These are phyloP conservation scores for Umbelopsis vinacea DNA, from an alignment of 192 early-diverging fungal genomes.

Conservation along the genomic window DNA sequence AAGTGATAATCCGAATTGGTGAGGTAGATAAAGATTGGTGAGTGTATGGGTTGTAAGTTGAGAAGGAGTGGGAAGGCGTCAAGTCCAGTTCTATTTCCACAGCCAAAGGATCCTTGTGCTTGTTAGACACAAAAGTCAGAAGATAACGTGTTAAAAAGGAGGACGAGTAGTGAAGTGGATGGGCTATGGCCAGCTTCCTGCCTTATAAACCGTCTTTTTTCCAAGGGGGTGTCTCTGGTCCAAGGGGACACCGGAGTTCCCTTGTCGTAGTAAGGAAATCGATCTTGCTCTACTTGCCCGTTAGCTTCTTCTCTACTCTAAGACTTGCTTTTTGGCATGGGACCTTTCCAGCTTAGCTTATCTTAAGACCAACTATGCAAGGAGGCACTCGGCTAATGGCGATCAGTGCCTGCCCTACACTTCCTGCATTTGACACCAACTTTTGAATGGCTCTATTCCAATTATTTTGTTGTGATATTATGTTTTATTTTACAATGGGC, in stretches of 20 bases:
- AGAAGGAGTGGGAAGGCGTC: conserved; percentile 16
- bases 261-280: not conserved
- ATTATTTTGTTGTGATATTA: too few species aligned
- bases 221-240: not conserved
- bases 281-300: too few species aligned
- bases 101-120: not conserved
- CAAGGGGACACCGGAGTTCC: conserved; percentile 15
- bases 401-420: conserved; percentile 4
- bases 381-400: not conserved
- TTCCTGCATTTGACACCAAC: conserved; percentile 1
- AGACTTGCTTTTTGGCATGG: too few species aligned
- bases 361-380: not conserved
- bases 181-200: not conserved
- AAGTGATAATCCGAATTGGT: conserved; percentile 10
- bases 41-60: not conserved
- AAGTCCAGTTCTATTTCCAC: not conserved
- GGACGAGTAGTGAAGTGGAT: not conserved
- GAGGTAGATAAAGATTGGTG: not conserved
- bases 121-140: conserved; percentile 7
- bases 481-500: too few species aligned
- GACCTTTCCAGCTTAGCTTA: not conserved
- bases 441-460: not conserved
- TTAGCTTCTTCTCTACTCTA: too few species aligned
- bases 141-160: conserved; percentile 20
- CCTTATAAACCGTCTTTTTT: conserved; percentile 8